A percentile compares a stretch with the other conserved stretches of the same genome.
Evolutionary conservation across 2,329 filamentous ascomycete genomes (phyloP).

Genomic region (Aspergillus sp.): DNA sequence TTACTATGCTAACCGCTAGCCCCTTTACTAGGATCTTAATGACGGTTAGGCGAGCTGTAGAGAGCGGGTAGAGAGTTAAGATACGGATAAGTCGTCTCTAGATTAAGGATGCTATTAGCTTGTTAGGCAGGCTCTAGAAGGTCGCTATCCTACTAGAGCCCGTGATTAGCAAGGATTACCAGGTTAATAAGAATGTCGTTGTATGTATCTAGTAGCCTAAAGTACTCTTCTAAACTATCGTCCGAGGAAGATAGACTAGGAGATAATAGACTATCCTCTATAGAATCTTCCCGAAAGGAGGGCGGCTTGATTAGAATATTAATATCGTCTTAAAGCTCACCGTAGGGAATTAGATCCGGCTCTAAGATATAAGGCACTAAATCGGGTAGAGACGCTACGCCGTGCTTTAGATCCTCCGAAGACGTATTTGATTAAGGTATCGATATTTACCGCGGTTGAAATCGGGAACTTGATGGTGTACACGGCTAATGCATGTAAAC

Average conservation of each 20-base stretch:
- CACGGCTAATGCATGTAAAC: slow-evolving; percentile 7
- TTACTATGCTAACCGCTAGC: slow-evolving; percentile 2
- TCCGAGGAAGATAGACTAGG: slow-evolving; percentile 5
- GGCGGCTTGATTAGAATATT: slow-evolving; percentile 4
- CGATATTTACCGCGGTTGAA: slow-evolving; percentile 3
- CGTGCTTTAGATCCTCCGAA: slow-evolving; percentile 1
- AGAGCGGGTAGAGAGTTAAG: slow-evolving; percentile 5
- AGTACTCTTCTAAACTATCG: slow-evolving; percentile 3
- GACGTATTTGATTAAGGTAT: slow-evolving; percentile 1
- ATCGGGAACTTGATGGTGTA: slow-evolving; percentile 5
- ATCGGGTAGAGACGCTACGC: slow-evolving; percentile 3
- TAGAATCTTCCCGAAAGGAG: slow-evolving; percentile 5
- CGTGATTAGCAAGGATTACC: slow-evolving; percentile 9
- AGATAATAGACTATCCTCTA: slow-evolving; percentile 4
- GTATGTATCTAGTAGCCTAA: slow-evolving; percentile 4
- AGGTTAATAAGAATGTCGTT: slow-evolving; percentile 10
- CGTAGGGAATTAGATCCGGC: slow-evolving; percentile 1
- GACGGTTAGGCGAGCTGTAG: slow-evolving; percentile 3
- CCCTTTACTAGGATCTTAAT: slow-evolving; percentile 2
- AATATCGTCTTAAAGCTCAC: slow-evolving; percentile 4
- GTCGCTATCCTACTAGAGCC: slow-evolving; percentile 6
- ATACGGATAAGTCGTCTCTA: slow-evolving; percentile 1
- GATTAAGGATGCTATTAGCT: slow-evolving; percentile 4
- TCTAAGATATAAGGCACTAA: slow-evolving; percentile 1
- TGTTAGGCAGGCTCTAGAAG: slow-evolving; percentile 4